Base-by-base conservation (phyloP, 495 filamentous ascomycete genomes). In the Aspergillus baeticus region DNA sequence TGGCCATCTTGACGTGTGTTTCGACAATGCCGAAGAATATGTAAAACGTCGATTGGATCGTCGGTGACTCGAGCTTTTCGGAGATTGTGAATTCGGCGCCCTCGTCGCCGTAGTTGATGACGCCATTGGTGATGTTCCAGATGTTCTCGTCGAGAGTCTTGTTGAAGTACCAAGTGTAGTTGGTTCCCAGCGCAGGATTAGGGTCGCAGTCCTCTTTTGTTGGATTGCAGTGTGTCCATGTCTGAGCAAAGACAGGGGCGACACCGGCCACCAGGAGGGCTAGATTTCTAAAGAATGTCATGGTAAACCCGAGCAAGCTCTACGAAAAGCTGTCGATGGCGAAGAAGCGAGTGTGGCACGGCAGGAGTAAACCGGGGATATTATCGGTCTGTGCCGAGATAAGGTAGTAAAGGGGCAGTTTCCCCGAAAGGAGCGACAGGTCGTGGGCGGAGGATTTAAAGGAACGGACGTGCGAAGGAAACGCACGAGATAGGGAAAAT, bases 21-120 rank as follows among this genome's bases (percentile, higher is more conserved):
- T 90, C 86, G 58, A 92, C 83, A 22, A 86, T 83, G 51, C 90
- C 90, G 69, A 89, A 92, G 82, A 93, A 89, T 69, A 94, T 90
- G 70, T 89, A 91, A 66, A 91, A 92, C 57, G 85, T 78, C 54
- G 87, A 83, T 36, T 81, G 76, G 55, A 94, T 77, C 1, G 88
- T 90, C 11, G 89, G 87, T 2, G 87, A 85, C 42, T 92, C 81
- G 44, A 84, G 77, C 51, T 81, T 78, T 63, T 84, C 76, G 33
- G 62, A 68, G 73, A 96, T 84, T 53, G 80, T 87, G 77, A 95
- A 92, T 34, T 84, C 76, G 51, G 85, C 85, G 10, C 86, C 86
- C 0, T 75, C 70, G 34, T 82, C 75, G 38, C 69, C 75, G 58
- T 81, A 88, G 21, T 64, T 64, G 58, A 90, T 69, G 1, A 71